phyloP scores from a whole-genome alignment of 352 stramenopile genomes.

The Globisporangium sylvaticum region DNA sequence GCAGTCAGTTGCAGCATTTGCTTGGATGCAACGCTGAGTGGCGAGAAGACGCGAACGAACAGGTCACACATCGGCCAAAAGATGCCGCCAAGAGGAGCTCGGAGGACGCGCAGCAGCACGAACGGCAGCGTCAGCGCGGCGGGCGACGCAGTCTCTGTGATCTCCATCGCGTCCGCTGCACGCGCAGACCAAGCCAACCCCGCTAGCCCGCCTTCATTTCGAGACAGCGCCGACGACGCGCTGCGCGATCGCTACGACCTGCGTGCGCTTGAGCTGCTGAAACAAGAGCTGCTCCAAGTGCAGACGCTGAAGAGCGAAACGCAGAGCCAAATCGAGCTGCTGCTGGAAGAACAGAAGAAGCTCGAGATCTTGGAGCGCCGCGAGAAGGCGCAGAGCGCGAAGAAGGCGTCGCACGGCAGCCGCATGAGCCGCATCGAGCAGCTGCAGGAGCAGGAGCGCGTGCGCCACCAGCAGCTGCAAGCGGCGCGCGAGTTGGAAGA shows the following conservation, averaged over 20 bases:
- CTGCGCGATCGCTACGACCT: conserved; percentile 37
- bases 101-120: neutral
- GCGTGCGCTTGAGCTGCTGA: conserved; percentile 34
- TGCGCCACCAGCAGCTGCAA: conserved; percentile 17
- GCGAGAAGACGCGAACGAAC: neutral
- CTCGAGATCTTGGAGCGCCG: conserved; percentile 39
- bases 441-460: conserved; percentile 56
- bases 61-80: neutral
- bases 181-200: neutral
- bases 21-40: neutral
- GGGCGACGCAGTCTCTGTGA: neutral
- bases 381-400: conserved; percentile 22
- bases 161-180: conserved; percentile 2
- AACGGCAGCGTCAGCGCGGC: neutral
- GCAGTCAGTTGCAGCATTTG: neutral
- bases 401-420: conserved; percentile 17
- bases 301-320: conserved; percentile 39
- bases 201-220: neutral
- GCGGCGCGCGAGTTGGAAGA: conserved; percentile 22
- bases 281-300: conserved; percentile 44
- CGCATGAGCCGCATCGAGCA: conserved; percentile 57
- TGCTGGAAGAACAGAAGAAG: conserved; percentile 39
- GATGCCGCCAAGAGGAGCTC: conserved; percentile 1
- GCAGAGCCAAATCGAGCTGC: conserved; percentile 29
- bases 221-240: conserved; percentile 5